Percentiles rank a stretch among this genome's conserved stretches.
Evolutionary conservation across 78 protist species (phyloP).

Genomic region (Thecamonas trahens): DNA sequence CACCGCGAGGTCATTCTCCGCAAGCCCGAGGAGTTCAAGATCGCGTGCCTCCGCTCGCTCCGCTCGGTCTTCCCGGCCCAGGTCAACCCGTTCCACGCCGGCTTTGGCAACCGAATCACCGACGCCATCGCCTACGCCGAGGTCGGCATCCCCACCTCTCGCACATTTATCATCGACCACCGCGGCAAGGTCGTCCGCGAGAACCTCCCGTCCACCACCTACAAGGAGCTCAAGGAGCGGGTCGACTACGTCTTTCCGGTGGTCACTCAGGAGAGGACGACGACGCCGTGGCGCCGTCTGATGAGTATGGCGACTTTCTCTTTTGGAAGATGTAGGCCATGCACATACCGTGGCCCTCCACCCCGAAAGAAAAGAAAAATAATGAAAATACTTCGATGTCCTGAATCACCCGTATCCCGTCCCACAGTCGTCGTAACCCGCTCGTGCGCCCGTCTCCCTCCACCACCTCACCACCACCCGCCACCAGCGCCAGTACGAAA

Average conservation of each 20-base stretch:
- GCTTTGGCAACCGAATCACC: constrained; percentile 89
- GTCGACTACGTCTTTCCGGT: constrained; percentile 69
- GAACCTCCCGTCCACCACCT: constrained; percentile 6
- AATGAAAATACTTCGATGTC: too few species aligned
- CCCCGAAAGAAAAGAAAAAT: too few species aligned
- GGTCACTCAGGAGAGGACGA: constrained; percentile 49
- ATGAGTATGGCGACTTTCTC: background rate
- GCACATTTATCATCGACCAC: constrained; percentile 60
- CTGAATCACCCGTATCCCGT: too few species aligned
- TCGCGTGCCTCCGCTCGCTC: constrained; percentile 66
- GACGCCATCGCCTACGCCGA: constrained; percentile 53
- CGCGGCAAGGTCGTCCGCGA: constrained; percentile 5
- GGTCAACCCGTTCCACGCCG: constrained; percentile 84
- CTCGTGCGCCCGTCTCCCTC: too few species aligned
- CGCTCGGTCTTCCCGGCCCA: constrained; percentile 68
- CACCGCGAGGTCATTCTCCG: constrained; percentile 61
- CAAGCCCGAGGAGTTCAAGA: constrained; percentile 92
- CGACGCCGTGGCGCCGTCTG: background rate
- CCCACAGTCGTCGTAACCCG: too few species aligned
- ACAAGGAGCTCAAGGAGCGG: constrained; percentile 41
- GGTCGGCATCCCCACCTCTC: constrained; percentile 53
- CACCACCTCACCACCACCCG: too few species aligned
- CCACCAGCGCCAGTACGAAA: too few species aligned
- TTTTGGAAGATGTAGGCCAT: background rate
- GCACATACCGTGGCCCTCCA: too few species aligned